Evolutionary conservation across 208 protist genomes (phyloP).

Genomic region (Borovskyia barvae): DNA sequence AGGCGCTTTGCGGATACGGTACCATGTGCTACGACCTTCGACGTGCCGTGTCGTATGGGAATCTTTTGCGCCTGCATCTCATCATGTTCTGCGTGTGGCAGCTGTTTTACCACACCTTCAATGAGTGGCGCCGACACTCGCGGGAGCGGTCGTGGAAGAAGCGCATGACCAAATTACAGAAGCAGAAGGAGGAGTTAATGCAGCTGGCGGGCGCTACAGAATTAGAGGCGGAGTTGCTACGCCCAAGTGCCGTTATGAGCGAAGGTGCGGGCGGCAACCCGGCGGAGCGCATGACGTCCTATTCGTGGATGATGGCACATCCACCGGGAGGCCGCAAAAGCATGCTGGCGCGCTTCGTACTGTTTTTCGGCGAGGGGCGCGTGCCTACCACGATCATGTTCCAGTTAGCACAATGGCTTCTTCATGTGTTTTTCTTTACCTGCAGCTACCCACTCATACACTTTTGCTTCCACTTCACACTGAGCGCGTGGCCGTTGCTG

Average conservation of each 20-base stretch:
- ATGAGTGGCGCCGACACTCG: constrained; percentile 34
- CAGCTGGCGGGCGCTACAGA: constrained; percentile 31
- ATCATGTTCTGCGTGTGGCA: constrained; percentile 70
- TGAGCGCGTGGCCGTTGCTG: constrained; percentile 46
- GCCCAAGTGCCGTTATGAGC: constrained; percentile 20
- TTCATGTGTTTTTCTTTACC: constrained; percentile 51
- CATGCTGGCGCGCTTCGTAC: constrained; percentile 48
- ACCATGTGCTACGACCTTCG: constrained; percentile 56
- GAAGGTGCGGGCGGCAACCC: constrained; percentile 36
- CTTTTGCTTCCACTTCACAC: constrained; percentile 39
- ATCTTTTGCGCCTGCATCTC: constrained; percentile 50
- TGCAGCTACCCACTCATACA: constrained; percentile 44
- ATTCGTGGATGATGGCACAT: constrained; percentile 73
- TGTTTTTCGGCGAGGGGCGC: constrained; percentile 41
- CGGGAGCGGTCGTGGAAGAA: constrained; percentile 24
- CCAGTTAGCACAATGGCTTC: constrained; percentile 46
- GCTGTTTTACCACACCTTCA: constrained; percentile 57
- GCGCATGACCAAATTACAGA: constrained; percentile 18
- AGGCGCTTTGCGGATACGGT: constrained; percentile 40
- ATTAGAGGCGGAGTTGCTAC: constrained; percentile 35
- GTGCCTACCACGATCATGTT: constrained; percentile 53
- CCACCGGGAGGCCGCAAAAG: constrained; percentile 53
- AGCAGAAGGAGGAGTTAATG: constrained; percentile 36
- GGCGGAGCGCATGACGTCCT: constrained; percentile 50
- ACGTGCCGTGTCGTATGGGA: constrained; percentile 38